Percentiles rank a stretch among this genome's conserved stretches.
Conservation (phyloP, 1,139 yeast species). For the Scheffersomyces parashehatae region DNA sequence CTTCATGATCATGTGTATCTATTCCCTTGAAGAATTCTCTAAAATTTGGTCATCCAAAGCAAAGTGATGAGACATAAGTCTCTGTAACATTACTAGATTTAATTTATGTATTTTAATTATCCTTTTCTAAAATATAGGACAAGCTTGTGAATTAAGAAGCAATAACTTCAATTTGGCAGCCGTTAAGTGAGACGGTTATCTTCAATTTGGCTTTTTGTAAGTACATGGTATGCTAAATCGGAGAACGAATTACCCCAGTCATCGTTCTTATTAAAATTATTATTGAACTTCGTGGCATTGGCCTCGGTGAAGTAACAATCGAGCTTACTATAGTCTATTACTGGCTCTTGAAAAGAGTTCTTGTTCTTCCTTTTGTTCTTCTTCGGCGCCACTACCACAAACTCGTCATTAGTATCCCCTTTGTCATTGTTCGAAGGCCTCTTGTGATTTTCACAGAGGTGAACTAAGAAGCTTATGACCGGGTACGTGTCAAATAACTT, state of each 20-base stretch:
- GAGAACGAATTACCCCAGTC: slow-evolving; percentile 57
- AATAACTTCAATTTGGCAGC: too few relatives aligned
- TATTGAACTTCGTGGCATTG: slow-evolving; percentile 16
- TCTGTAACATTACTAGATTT: too few relatives aligned
- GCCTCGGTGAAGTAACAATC: slow-evolving; percentile 33
- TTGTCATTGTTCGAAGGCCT: slow-evolving; percentile 1
- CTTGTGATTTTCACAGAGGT: slow-evolving; percentile 18
- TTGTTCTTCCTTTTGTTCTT: slow-evolving; percentile 27
- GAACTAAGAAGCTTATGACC: slow-evolving; percentile 39
- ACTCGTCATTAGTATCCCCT: slow-evolving; percentile 23
- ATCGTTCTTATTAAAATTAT: slow-evolving; percentile 22
- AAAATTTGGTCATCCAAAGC: too few relatives aligned
- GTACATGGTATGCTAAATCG: slow-evolving; percentile 47
- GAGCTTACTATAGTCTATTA: slow-evolving; percentile 35
- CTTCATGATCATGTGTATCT: too few relatives aligned
- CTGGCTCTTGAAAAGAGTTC: slow-evolving; percentile 28
- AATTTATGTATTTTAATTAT: too few relatives aligned
- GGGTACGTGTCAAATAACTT: slow-evolving; percentile 45
- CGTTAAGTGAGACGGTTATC: too few relatives aligned
- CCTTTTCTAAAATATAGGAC: too few relatives aligned
- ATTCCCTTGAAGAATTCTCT: too few relatives aligned
- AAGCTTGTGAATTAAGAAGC: too few relatives aligned
- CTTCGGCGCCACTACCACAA: slow-evolving; percentile 29
- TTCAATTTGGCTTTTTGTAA: neutral
- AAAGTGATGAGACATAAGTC: too few relatives aligned